These are phyloP conservation scores for Phialophora tarda DNA, from an alignment of 2,329 filamentous ascomycete species.

Conservation along the genomic window DNA sequence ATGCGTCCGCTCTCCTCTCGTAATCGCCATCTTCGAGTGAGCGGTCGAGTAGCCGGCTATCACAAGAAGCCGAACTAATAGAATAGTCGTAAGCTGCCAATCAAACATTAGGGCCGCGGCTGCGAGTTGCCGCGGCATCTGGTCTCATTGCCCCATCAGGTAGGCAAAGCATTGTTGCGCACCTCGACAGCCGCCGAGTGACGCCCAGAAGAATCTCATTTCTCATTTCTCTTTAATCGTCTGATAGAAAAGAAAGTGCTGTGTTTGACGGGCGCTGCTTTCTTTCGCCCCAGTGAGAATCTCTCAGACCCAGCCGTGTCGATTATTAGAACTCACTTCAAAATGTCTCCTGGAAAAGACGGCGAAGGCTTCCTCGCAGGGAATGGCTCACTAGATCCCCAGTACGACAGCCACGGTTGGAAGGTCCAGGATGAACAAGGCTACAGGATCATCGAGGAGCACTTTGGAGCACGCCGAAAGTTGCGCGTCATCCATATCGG, in stretches of 20 bases:
- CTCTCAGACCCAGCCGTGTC: not conserved
- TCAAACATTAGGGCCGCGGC: not conserved
- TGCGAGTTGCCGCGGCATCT: not conserved
- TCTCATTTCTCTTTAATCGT: not conserved
- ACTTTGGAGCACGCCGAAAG: slow-evolving; percentile 8
- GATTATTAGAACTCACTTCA: not conserved
- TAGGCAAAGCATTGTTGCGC: not conserved
- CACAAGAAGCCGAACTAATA: not conserved
- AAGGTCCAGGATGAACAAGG: slow-evolving; percentile 23
- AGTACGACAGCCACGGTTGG: slow-evolving; percentile 17
- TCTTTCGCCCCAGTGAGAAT: not conserved
- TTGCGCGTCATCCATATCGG: slow-evolving; percentile 48
- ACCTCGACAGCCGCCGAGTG: not conserved
- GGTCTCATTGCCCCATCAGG: not conserved
- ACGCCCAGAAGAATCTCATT: not conserved
- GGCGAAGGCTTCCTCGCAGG: slow-evolving; percentile 73
- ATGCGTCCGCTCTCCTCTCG: no score
- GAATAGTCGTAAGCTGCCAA: not conserved
- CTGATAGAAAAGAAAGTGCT: not conserved
- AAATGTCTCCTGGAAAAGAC: slow-evolving; percentile 52
- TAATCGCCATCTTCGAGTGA: not conserved
- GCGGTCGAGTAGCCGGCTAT: not conserved
- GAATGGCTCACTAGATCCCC: not conserved
- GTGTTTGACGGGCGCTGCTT: not conserved
- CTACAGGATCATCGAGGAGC: slow-evolving; percentile 26